A percentile compares a stretch with the other conserved stretches of the same genome.
Evolutionary conservation across 2,329 filamentous ascomycete genomes (phyloP).

Genomic region (Amesomyces nigricolor): DNA sequence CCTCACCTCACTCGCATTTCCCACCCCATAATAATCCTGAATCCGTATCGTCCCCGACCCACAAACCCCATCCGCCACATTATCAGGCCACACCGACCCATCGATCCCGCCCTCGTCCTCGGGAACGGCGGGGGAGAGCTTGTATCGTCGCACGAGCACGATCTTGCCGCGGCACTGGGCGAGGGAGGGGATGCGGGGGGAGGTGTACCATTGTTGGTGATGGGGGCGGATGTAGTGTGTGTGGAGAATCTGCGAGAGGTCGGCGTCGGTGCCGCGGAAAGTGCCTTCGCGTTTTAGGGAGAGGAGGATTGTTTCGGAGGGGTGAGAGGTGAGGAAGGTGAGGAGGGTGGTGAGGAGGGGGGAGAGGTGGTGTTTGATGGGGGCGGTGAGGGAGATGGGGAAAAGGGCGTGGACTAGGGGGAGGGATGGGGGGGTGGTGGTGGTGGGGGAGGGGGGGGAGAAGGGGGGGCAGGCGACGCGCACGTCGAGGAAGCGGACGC

Average conservation of each 20-base stretch:
- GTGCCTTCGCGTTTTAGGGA: conserved; percentile 88
- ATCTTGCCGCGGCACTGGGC: conserved; percentile 77
- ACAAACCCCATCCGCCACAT: conserved; percentile 68
- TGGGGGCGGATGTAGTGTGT: conserved; percentile 59
- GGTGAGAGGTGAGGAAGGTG: conserved; percentile 69
- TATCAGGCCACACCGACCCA: conserved; percentile 73
- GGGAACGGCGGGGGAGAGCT: conserved; percentile 48
- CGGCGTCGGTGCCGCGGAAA: conserved; percentile 70
- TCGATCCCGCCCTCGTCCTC: conserved; percentile 54
- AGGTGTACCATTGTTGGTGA: conserved; percentile 66
- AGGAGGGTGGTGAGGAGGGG: conserved; percentile 67
- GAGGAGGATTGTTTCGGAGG: conserved; percentile 76
- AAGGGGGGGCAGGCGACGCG: conserved; percentile 48
- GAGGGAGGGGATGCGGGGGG: conserved; percentile 69
- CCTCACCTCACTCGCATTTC: conserved; percentile 66
- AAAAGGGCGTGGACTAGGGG: conserved; percentile 86
- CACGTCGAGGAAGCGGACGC: conserved; percentile 91
- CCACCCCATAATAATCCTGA: conserved; percentile 91
- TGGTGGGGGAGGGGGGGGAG: conserved; percentile 1
- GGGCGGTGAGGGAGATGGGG: conserved; percentile 76
- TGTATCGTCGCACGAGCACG: conserved; percentile 77
- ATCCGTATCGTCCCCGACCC: conserved; percentile 71
- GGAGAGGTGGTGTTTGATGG: conserved; percentile 61
- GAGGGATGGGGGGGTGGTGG: conserved; percentile 39
- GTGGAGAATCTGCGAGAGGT: conserved; percentile 68